Base-by-base conservation (phyloP, 805 yeast species). In the Danielia reshetovae region DNA sequence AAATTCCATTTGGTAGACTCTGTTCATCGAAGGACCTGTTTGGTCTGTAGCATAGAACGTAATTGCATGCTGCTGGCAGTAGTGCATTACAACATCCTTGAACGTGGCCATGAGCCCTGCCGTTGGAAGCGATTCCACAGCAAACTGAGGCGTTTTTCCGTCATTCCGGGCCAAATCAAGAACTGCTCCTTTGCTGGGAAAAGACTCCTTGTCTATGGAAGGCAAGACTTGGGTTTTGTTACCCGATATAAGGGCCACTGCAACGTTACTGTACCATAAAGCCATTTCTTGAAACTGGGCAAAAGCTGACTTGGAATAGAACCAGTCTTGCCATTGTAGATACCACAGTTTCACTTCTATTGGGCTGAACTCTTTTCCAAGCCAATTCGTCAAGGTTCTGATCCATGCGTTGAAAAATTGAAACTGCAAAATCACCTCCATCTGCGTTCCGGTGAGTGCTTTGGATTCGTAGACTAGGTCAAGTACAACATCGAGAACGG, bases 61-160 rank as follows among this genome's bases (percentile, higher is more conserved):
- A 16, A 79, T 61, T 24, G 74, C 73, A 31, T 75, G 57, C 2
- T 60, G 57, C 17, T 65, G 50, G 47, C 95, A 86, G 48, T 64
- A 74, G 2, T 75, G 75, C 34, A 72, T 76, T 2, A 85, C 74
- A 13, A 86, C 79, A 34, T 84, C 86, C 42, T 70, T 78, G 50
- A 80, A 79, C 0, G 84, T 65, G 4, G 72, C 62, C 19, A 57
- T 45, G 1, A 76, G 55, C 27, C 61, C 63, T 24, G 62, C 60
- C 8, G 68, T 44, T 0, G 79, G 77, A 4, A 72, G 59, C 4
- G 72, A 68, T 38, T 46, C 49, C 32, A 48, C 57, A 33, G 39
- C 51, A 24, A 19, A 19, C 9, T 9, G 9, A 19, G 39, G 40
- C 11, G 32, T 14, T 16, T 5, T 25, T 13, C 27, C 34, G 27